phyloP scores from a whole-genome alignment of 176 grass and related monocot genomes.

The Rhynchospora breviuscula region DNA sequence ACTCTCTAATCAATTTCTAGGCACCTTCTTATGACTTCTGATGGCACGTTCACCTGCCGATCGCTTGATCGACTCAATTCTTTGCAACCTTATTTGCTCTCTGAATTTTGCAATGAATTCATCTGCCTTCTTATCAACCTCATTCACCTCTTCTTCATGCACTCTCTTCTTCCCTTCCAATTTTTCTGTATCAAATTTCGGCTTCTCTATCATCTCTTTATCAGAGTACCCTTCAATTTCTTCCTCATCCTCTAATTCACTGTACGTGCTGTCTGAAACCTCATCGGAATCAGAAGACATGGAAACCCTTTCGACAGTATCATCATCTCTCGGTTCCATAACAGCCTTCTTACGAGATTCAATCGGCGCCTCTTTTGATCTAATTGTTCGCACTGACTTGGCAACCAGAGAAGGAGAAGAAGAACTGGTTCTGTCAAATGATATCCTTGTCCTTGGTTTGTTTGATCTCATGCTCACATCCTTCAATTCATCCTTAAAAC shows the following conservation, averaged over 20 bases:
- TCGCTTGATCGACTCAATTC: constrained; percentile 81
- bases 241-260: constrained; percentile 29
- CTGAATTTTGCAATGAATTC: constrained; percentile 89
- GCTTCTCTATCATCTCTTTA: not conserved
- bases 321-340: constrained; percentile 34
- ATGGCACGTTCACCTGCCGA: constrained; percentile 42
- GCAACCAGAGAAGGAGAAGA: constrained; percentile 10
- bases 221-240: constrained; percentile 32
- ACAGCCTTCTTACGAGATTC: constrained; percentile 13
- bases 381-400: constrained; percentile 57
- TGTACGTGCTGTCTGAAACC: constrained; percentile 53
- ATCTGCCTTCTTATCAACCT: constrained; percentile 95
- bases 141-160: constrained; percentile 53
- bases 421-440: constrained; percentile 26
- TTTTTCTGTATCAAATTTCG: constrained; percentile 10
- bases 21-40: constrained; percentile 23
- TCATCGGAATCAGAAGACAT: constrained; percentile 35
- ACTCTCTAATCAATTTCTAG: constrained; percentile 11
- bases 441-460: constrained; percentile 40
- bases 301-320: constrained; percentile 34
- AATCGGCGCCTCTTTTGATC: constrained; percentile 30
- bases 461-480: constrained; percentile 34
- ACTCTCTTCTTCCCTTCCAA: constrained; percentile 28
- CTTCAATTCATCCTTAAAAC: constrained; percentile 84
- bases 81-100: constrained; percentile 85